Base-by-base conservation (phyloP, 352 stramenopile species). In the Phytophthora pseudosyringae region DNA sequence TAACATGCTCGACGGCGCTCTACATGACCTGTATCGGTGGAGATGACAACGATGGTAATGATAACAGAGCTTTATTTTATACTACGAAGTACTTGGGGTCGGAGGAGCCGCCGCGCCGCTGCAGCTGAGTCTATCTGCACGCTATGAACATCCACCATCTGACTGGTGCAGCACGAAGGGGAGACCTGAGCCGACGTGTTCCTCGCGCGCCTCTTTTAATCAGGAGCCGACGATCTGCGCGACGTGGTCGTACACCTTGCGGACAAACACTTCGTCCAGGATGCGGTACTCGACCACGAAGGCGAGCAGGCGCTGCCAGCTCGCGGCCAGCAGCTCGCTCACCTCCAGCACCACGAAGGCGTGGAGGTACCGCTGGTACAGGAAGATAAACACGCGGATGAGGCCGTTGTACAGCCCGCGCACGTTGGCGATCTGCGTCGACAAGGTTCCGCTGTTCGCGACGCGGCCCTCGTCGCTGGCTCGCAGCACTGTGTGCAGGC, bases 301-400 rank as follows among this genome's bases (percentile, higher is more conserved):
- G 11, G 75, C 79, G 26, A 90, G 72, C 29, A 90, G 57, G 9
- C 81, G 81, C 55, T 84, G 78, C 81, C 81, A 90, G 26, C 75
- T 83, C 32, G 81, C 67, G 12, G 66, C 59, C 29, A 90, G 64
- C 45, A 89, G 64, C 56, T 86, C 78, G 43, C 56, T 59, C 67
- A 90, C 81, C 39, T 90, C 81, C 9, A 90, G 69, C 60, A 83
- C 55, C 38, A 76, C 70, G 43, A 90, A 90, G 39, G 75, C 71
- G 44, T 71, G 73, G 46, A 80, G 76, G 53, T 87, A 75, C 5
- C 73, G 71, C 51, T 85, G 78, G 64, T 78, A 88, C 35, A 89
- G 62, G 62, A 88, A 91, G 16, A 91, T 67, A 63, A 87, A 89
- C 25, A 88, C 80, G 60, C 81, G 78, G 48, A 91, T 74, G 26